A percentile compares a stretch with the other conserved stretches of the same genome.
Evolutionary conservation across 2,329 filamentous ascomycete genomes (phyloP).

Genomic region (Macrophomina pseudophaseolina): DNA sequence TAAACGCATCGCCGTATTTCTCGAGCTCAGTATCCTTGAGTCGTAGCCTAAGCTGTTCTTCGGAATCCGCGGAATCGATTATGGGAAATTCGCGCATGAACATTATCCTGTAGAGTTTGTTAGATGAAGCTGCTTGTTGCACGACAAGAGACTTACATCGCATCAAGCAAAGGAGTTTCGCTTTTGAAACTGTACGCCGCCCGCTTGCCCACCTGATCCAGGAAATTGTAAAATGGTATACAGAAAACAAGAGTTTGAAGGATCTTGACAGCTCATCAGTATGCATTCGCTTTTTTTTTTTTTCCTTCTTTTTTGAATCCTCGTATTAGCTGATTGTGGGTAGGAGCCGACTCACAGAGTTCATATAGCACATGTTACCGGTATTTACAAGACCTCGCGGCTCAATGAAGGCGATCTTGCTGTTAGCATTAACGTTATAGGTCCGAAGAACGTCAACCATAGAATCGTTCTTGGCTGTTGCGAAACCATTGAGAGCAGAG

Average conservation of each 20-base stretch:
- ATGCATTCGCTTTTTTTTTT: neutral
- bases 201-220: slow-evolving; percentile 83
- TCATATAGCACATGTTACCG: slow-evolving; percentile 99
- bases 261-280: slow-evolving; percentile 64
- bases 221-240: slow-evolving; percentile 89
- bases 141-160: slow-evolving; percentile 69
- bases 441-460: slow-evolving; percentile 77
- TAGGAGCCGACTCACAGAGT: slow-evolving; percentile 72
- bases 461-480: slow-evolving; percentile 61
- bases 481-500: slow-evolving; percentile 47
- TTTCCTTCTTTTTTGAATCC: too few relatives aligned
- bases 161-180: slow-evolving; percentile 90
- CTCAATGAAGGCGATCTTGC: slow-evolving; percentile 81
- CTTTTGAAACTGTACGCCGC: slow-evolving; percentile 92
- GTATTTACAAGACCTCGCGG: slow-evolving; percentile 94
- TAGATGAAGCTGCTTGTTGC: slow-evolving; percentile 21
- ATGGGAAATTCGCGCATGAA: slow-evolving; percentile 92
- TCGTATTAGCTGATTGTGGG: too few relatives aligned
- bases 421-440: slow-evolving; percentile 69
- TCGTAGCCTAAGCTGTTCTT: slow-evolving; percentile 73
- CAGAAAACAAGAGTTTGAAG: slow-evolving; percentile 95
- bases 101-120: slow-evolving; percentile 70
- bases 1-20: slow-evolving; percentile 88
- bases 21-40: slow-evolving; percentile 85
- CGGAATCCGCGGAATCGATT: slow-evolving; percentile 76